Evolutionary conservation across 176 grass and related monocot species (phyloP), one percentile per base, ranked within the genome.

Genomic region (Canna indica): DNA sequence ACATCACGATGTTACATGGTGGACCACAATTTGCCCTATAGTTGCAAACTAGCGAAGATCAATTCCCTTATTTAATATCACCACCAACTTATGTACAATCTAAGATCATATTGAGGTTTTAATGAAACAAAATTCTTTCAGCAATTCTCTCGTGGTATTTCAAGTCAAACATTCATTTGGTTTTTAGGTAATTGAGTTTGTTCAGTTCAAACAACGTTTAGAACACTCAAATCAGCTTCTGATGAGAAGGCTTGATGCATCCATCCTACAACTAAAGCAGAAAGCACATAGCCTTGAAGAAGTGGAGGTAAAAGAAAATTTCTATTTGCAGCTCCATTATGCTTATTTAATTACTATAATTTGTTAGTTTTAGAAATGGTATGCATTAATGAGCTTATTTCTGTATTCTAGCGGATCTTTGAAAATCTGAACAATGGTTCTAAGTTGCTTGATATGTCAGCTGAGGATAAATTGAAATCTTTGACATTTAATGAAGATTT

Each of bases 141-240:
- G n/a, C n/a, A n/a, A n/a, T n/a, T n/a, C n/a, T n/a, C n/a, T n/a
- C n/a, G 2, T 44, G 14, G 58, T 59, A 50, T 81, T 50, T 59
- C 44, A 53, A 42, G 26, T 73, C 30, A 24, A 31, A 41, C 1
- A 47, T 64, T 65, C 73, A 32, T 80, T 22, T 70, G 79, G 28
- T 82, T 79, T 25, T 75, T 79, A 99, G 94, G 90, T 90, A 82
- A 83, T 93, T 71, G 94, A 99, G 75, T 93, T 99, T 76, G 89
- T 99, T 65, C 78, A 78, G 70, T 99, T 99, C 70, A 89, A 99
- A 80, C 69, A 92, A 25, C 85, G 82, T 48, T 79, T 93, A 80
- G 74, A 83, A 82, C 68, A 74, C 62, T 99, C 94, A 41, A 78
- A 78, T 79, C 89, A 93, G 25, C 92, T 86, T 86, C 31, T 93